These are phyloP conservation scores for Albugo candida DNA, from an alignment of 352 stramenopile species.

Conservation along the genomic window DNA sequence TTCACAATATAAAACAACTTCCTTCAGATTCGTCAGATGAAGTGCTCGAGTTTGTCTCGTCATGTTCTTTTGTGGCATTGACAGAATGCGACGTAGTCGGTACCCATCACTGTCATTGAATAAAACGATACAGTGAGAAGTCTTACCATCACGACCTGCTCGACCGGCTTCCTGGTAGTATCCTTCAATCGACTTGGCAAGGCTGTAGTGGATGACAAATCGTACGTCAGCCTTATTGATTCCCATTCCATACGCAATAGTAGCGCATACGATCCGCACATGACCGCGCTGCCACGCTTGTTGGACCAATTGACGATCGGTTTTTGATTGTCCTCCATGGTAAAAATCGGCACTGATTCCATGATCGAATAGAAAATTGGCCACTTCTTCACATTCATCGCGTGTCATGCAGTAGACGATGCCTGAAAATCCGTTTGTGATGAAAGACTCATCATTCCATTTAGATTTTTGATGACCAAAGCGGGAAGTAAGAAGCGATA, in stretches of 20 bases:
- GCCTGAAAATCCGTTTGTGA: constrained; percentile 34
- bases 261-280: constrained; percentile 81
- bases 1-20: constrained; percentile 67
- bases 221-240: constrained; percentile 89
- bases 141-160: constrained; percentile 85
- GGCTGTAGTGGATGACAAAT: constrained; percentile 81
- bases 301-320: constrained; percentile 43
- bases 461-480: constrained; percentile 4
- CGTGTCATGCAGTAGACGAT: constrained; percentile 86
- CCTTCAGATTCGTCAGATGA: constrained; percentile 56
- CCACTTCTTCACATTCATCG: constrained; percentile 84
- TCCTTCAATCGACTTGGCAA: constrained; percentile 84
- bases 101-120: constrained; percentile 62
- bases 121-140: constrained; percentile 74
- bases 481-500: no score
- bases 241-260: constrained; percentile 86
- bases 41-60: constrained; percentile 41
- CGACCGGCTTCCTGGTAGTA: constrained; percentile 96
- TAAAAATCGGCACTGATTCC: constrained; percentile 77
- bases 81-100: constrained; percentile 66
- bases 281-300: constrained; percentile 27
- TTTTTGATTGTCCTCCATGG: constrained; percentile 49
- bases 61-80: constrained; percentile 61
- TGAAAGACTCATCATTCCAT: constrained; percentile 39
- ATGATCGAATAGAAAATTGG: constrained; percentile 36